Percentiles rank a stretch among this genome's conserved stretches.
phyloP scores from a whole-genome alignment of 2,329 filamentous ascomycete species.

The Arthrobotrys sinensis region DNA sequence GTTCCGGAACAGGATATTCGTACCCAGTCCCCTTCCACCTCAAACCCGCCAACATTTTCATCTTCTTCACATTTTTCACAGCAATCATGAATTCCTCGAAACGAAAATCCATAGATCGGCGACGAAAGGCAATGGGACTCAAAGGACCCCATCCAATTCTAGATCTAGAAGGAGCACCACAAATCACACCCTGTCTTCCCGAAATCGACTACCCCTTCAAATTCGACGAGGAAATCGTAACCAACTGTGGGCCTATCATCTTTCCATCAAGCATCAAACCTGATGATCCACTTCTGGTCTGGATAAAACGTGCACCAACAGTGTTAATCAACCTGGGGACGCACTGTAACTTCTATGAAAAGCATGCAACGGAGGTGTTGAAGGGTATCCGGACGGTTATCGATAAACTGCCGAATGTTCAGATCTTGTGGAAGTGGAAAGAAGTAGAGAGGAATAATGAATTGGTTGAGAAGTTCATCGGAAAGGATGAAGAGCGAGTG shows the following conservation, averaged over 20 bases:
- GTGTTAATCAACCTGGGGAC: slow-evolving; percentile 62
- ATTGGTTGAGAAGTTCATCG: slow-evolving; percentile 35
- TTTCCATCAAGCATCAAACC: slow-evolving; percentile 52
- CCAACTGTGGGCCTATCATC: slow-evolving; percentile 61
- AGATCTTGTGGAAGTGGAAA: slow-evolving; percentile 62
- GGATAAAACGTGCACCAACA: slow-evolving; percentile 59
- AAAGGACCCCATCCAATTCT: slow-evolving; percentile 54
- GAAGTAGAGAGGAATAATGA: slow-evolving; percentile 13
- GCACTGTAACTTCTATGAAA: slow-evolving; percentile 56
- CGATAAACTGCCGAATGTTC: slow-evolving; percentile 50
- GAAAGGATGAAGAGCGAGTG: slow-evolving; percentile 26
- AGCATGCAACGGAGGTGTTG: slow-evolving; percentile 44
- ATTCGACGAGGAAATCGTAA: slow-evolving; percentile 47
- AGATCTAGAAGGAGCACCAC: slow-evolving; percentile 48
- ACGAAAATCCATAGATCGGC: slow-evolving; percentile 45
- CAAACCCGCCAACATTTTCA: slow-evolving; percentile 53
- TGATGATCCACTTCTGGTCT: slow-evolving; percentile 51
- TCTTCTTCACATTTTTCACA: slow-evolving; percentile 47
- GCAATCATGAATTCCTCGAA: slow-evolving; percentile 45
- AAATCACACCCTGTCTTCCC: slow-evolving; percentile 56
- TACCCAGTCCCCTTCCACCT: slow-evolving; percentile 56
- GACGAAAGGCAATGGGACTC: slow-evolving; percentile 51
- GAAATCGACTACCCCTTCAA: slow-evolving; percentile 61
- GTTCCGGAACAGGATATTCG: slow-evolving; percentile 56
- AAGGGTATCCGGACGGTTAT: slow-evolving; percentile 48